These are phyloP conservation scores for Candida alai DNA, from an alignment of 805 yeast species.

Conservation along the genomic window DNA sequence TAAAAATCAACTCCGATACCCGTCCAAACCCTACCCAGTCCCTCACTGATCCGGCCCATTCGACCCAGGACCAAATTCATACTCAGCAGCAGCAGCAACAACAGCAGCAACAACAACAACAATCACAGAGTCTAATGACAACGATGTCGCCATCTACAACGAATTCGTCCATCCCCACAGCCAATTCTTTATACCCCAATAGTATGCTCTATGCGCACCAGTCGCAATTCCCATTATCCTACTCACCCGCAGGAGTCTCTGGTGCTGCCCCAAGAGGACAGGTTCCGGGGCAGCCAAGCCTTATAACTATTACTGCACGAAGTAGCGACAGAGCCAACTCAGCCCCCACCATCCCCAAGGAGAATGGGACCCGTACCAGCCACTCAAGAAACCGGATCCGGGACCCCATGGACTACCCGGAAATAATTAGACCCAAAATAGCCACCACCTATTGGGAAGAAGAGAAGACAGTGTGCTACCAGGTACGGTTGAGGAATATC, in stretches of 20 bases:
- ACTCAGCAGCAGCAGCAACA: not conserved
- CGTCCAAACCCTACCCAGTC: constrained; percentile 1
- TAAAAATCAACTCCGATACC: too few relatives aligned
- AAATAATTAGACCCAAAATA: constrained; percentile 27
- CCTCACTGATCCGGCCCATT: not conserved
- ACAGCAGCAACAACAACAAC: constrained; percentile 3
- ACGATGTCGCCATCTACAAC: too few relatives aligned
- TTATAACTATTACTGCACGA: too few relatives aligned
- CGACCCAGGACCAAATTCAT: constrained; percentile 1
- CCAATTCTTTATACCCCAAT: too few relatives aligned
- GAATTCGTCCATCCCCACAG: too few relatives aligned
- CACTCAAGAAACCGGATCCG: constrained; percentile 17
- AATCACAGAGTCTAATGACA: too few relatives aligned
- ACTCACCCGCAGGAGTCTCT: constrained; percentile 4
- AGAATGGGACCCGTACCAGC: constrained; percentile 1
- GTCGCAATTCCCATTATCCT: constrained; percentile 7
- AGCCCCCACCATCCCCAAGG: not conserved
- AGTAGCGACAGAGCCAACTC: too few relatives aligned
- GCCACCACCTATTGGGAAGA: constrained; percentile 38
- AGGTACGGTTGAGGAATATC: constrained; percentile 30
- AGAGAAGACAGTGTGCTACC: constrained; percentile 34
- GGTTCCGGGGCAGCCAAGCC: too few relatives aligned
- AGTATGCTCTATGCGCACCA: constrained; percentile 7
- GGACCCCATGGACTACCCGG: constrained; percentile 13
- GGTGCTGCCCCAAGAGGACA: too few relatives aligned